Percentiles rank a stretch among this genome's conserved stretches.
phyloP scores from a whole-genome alignment of 2,329 filamentous ascomycete species.

The Apiospora arundinis region DNA sequence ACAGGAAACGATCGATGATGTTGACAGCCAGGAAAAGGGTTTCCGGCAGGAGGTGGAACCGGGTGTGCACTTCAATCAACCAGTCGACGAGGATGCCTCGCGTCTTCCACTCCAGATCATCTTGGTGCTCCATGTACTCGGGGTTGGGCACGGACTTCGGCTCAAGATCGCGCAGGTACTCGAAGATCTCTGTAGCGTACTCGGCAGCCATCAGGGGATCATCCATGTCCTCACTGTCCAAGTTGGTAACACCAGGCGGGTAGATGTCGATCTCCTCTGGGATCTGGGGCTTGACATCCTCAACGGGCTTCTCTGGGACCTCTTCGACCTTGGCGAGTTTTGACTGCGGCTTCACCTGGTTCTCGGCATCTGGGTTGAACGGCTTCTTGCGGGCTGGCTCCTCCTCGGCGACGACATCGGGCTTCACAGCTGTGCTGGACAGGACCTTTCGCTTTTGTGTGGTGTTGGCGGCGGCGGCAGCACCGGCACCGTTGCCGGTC shows the following conservation, averaged over 20 bases:
- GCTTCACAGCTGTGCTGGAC: conserved; percentile 62
- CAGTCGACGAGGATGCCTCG: conserved; percentile 96
- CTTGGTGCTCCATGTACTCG: conserved; percentile 93
- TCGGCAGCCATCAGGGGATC: conserved; percentile 98
- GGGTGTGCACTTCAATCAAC: conserved; percentile 97
- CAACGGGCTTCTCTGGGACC: conserved; percentile 39
- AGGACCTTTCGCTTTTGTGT: conserved; percentile 71
- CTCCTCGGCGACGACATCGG: conserved; percentile 65
- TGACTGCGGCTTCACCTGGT: conserved; percentile 44
- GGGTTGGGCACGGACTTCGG: conserved; percentile 81
- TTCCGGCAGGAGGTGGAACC: conserved; percentile 93
- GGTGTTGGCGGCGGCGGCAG: conserved; percentile 46
- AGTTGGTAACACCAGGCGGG: conserved; percentile 60
- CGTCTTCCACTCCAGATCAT: conserved; percentile 98
- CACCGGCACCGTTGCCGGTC: conserved; percentile 72
- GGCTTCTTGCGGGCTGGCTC: conserved; percentile 73
- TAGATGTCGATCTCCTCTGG: conserved; percentile 33
- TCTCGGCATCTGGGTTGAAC: conserved; percentile 59
- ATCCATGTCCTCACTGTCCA: conserved; percentile 87
- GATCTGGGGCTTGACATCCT: conserved; percentile 34
- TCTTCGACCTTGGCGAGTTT: conserved; percentile 40
- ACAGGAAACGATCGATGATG: conserved; percentile 97
- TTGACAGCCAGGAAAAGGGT: conserved; percentile 97
- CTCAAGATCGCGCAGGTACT: conserved; percentile 91
- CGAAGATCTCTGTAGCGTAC: conserved; percentile 96